These are phyloP conservation scores for Cryptosporidium sp. DNA, from an alignment of 169 alveolate species.

Conservation along the genomic window DNA sequence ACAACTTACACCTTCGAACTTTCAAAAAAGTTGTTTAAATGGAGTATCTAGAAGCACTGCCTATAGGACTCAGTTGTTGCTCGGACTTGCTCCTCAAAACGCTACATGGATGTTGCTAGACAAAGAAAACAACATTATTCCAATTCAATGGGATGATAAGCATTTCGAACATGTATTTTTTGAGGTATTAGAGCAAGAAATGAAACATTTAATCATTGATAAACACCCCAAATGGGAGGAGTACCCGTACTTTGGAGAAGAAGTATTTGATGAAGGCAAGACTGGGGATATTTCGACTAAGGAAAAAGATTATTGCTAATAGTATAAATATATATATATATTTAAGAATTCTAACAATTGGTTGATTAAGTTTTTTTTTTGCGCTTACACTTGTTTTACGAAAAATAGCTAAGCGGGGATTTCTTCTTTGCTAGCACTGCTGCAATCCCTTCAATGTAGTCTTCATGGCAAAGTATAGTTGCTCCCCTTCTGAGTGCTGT, in stretches of 20 bases:
- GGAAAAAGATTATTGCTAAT: slow-evolving; percentile 59
- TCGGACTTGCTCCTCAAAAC: slow-evolving; percentile 74
- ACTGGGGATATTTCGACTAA: background rate
- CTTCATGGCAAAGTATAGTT: slow-evolving; percentile 96
- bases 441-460: slow-evolving; percentile 97
- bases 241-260: slow-evolving; percentile 77
- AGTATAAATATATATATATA: slow-evolving; percentile 13
- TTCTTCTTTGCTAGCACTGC: slow-evolving; percentile 98
- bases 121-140: slow-evolving; percentile 81
- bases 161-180: slow-evolving; percentile 83
- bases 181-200: slow-evolving; percentile 78
- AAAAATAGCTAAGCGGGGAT: slow-evolving; percentile 95
- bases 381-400: slow-evolving; percentile 78
- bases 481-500: slow-evolving; percentile 99
- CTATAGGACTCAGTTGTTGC: slow-evolving; percentile 50
- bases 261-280: slow-evolving; percentile 43
- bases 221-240: slow-evolving; percentile 81
- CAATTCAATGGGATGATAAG: slow-evolving; percentile 84
- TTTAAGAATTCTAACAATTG: slow-evolving; percentile 8
- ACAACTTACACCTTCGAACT: slow-evolving; percentile 32
- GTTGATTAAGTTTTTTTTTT: background rate
- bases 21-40: slow-evolving; percentile 41
- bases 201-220: slow-evolving; percentile 79
- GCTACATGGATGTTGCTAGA: slow-evolving; percentile 85
- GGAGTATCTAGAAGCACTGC: slow-evolving; percentile 52